These are phyloP conservation scores for Oxyria digyna DNA, from an alignment of 148 eudicot genomes.

Conservation along the genomic window DNA sequence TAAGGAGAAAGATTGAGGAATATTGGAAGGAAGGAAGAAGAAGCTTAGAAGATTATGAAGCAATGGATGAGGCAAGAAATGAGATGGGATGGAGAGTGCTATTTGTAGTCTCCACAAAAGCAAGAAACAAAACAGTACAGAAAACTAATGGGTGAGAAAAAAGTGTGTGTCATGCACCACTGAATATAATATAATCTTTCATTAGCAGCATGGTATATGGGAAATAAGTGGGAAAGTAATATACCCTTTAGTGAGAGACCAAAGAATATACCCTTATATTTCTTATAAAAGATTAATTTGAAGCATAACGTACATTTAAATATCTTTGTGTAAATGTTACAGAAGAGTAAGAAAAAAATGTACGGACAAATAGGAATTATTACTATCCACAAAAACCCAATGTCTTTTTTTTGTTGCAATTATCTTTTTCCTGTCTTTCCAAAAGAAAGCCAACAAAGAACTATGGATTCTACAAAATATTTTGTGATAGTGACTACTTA, in stretches of 20 bases:
- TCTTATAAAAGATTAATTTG: neutral
- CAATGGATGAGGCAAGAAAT: neutral
- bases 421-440: neutral
- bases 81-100: neutral
- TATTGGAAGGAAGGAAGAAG: neutral
- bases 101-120: slow-evolving; percentile 5
- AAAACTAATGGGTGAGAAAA: neutral
- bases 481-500: slow-evolving; percentile 1
- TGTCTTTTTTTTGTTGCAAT: neutral
- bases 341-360: neutral
- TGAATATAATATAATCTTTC: neutral
- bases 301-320: neutral
- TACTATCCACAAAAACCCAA: neutral
- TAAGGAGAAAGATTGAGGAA: neutral
- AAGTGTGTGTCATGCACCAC: slow-evolving; percentile 1
- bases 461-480: slow-evolving; percentile 3
- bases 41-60: neutral
- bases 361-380: neutral
- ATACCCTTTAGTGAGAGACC: neutral
- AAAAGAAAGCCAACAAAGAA: slow-evolving; percentile 6
- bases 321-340: neutral
- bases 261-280: slow-evolving; percentile 1
- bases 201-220: neutral
- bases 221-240: neutral
- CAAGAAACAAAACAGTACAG: neutral